Percentiles rank a stretch among this genome's conserved stretches.
Conservation (phyloP, 106 monocot species). For the Apostasia ramifera region DNA sequence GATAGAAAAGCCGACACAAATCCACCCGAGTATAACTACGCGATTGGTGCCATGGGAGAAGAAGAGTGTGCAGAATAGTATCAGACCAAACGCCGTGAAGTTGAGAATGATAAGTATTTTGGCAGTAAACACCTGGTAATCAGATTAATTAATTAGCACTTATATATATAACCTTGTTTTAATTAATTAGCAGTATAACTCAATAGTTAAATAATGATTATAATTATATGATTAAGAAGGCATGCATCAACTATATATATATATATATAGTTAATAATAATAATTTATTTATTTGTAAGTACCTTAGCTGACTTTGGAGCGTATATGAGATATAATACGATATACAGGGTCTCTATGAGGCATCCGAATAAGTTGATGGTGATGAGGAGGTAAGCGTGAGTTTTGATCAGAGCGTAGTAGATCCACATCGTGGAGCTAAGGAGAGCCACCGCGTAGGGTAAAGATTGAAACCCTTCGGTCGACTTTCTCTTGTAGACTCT, state of each 20-base stretch:
- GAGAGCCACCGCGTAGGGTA: conserved; percentile 28
- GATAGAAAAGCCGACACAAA: conserved; percentile 48
- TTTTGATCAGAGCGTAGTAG: conserved; percentile 31
- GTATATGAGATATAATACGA: conserved; percentile 29
- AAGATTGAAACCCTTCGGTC: no score
- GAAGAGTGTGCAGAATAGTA: conserved; percentile 34
- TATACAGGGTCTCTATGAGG: conserved; percentile 32
- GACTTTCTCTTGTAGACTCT: no score
- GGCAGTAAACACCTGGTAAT: conserved; percentile 27
- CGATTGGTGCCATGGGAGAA: conserved; percentile 18
- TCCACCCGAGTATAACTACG: conserved; percentile 37
- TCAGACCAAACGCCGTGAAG: conserved; percentile 29
- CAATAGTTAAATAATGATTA: neutral
- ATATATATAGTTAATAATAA: no score
- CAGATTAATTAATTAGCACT: neutral
- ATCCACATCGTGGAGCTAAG: conserved; percentile 48
- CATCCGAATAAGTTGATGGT: conserved; percentile 42
- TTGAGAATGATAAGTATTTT: conserved; percentile 35
- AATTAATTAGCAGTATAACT: no score
- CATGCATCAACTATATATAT: neutral
- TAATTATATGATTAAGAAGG: neutral
- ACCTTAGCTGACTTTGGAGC: conserved; percentile 35
- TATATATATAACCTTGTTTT: neutral
- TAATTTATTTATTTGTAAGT: neutral
- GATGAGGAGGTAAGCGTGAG: conserved; percentile 20